Evolutionary conservation across 352 stramenopile species (phyloP).

Genomic region (Halophytophthora polymorphica): DNA sequence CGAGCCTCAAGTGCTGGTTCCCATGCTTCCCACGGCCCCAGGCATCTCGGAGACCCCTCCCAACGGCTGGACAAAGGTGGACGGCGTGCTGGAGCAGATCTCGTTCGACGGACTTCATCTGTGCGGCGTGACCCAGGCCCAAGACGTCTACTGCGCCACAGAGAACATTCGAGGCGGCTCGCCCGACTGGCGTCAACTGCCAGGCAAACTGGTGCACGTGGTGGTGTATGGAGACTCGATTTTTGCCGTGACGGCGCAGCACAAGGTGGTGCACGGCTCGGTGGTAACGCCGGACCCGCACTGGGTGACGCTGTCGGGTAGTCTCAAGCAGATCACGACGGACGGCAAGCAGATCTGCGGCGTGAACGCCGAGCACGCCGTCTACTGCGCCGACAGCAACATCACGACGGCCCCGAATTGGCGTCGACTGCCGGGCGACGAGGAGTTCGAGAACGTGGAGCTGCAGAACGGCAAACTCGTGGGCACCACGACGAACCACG

Average conservation of each 20-base stretch:
- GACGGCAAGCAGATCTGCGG: conserved; percentile 24
- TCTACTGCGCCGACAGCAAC: conserved; percentile 12
- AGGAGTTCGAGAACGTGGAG: conserved; percentile 11
- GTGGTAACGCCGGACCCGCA: background rate
- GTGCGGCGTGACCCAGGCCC: conserved; percentile 21
- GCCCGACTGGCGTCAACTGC: conserved; percentile 20
- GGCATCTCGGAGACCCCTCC: background rate
- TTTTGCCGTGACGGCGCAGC: conserved; percentile 14
- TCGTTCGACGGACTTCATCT: conserved; percentile 27
- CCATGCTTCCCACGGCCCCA: too few relatives aligned
- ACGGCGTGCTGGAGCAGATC: conserved; percentile 21
- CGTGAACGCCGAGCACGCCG: conserved; percentile 1
- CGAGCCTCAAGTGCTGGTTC: too few relatives aligned
- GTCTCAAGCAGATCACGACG: conserved; percentile 24
- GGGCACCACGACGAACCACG: background rate
- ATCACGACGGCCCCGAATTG: conserved; percentile 10
- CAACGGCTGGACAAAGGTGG: conserved; percentile 16
- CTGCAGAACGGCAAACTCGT: conserved; percentile 14
- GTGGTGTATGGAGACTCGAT: conserved; percentile 26
- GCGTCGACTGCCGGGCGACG: conserved; percentile 5
- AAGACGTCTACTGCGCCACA: conserved; percentile 22
- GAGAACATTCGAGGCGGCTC: conserved; percentile 14
- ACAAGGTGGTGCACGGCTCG: conserved; percentile 10
- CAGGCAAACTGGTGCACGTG: conserved; percentile 20
- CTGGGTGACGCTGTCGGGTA: conserved; percentile 7